Percentiles rank a stretch among this genome's conserved stretches.
These are phyloP conservation scores for Coemansia sp. DNA, from an alignment of 371 early-diverging fungal genomes.

Conservation along the genomic window DNA sequence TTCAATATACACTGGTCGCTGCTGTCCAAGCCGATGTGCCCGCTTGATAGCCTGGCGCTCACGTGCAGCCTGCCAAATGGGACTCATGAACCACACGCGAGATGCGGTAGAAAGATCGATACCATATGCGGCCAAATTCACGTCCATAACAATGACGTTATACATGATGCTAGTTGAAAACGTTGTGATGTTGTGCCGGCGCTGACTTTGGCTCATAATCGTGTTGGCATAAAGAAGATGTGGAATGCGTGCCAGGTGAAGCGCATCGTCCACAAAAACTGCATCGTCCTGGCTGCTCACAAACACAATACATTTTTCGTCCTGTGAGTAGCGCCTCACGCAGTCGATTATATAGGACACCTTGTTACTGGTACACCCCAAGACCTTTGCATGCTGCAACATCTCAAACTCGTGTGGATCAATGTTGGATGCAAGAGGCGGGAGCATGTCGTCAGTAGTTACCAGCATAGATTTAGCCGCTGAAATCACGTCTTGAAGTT, in stretches of 20 bases:
- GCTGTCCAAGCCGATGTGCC: slow-evolving; percentile 87
- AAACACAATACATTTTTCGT: slow-evolving; percentile 65
- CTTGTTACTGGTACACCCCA: slow-evolving; percentile 53
- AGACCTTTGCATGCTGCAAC: slow-evolving; percentile 13
- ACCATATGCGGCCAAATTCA: slow-evolving; percentile 67
- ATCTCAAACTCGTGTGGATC: slow-evolving; percentile 29
- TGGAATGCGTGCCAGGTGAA: slow-evolving; percentile 57
- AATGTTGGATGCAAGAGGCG: slow-evolving; percentile 32
- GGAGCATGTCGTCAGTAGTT: slow-evolving; percentile 21
- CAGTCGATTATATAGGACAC: slow-evolving; percentile 59
- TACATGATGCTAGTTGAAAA: slow-evolving; percentile 68
- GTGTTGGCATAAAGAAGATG: slow-evolving; percentile 59
- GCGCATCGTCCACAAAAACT: slow-evolving; percentile 54
- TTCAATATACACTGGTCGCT: slow-evolving; percentile 68
- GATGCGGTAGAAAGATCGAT: slow-evolving; percentile 72
- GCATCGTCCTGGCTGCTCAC: slow-evolving; percentile 56
- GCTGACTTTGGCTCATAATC: slow-evolving; percentile 55
- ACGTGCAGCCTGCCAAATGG: slow-evolving; percentile 65
- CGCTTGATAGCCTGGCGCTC: slow-evolving; percentile 82
- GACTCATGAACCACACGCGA: slow-evolving; percentile 69
- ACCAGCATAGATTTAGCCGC: slow-evolving; percentile 18
- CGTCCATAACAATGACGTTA: slow-evolving; percentile 71
- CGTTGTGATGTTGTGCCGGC: slow-evolving; percentile 64
- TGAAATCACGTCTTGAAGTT: slow-evolving; percentile 11
- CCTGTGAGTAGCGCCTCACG: slow-evolving; percentile 45